Percentiles rank a stretch among this genome's conserved stretches.
Conservation (phyloP, 129 eudicot genomes). For the Saposhnikovia divaricata region DNA sequence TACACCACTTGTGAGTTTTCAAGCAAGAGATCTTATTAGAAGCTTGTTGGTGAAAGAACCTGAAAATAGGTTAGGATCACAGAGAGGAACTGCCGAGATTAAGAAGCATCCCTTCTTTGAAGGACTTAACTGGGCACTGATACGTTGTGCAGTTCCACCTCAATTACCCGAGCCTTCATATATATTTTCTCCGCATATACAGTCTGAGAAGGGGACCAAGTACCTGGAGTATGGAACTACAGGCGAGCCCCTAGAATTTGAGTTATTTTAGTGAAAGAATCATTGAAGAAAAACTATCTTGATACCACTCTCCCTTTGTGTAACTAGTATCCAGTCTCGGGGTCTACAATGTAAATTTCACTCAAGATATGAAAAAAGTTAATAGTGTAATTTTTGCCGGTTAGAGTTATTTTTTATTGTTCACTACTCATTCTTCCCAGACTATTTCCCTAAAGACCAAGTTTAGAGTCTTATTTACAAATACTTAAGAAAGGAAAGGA, state of each 20-base stretch:
- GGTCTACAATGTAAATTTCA: slow-evolving; percentile 14
- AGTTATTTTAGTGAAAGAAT: slow-evolving; percentile 24
- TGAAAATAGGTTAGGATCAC: slow-evolving; percentile 65
- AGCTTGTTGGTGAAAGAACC: slow-evolving; percentile 81
- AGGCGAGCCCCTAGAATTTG: slow-evolving; percentile 65
- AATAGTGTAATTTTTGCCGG: neutral
- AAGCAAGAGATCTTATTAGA: slow-evolving; percentile 80
- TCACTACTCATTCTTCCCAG: neutral
- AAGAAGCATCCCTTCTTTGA: slow-evolving; percentile 91
- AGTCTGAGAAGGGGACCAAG: slow-evolving; percentile 40
- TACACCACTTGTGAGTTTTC: slow-evolving; percentile 73
- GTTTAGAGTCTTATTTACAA: slow-evolving; percentile 32
- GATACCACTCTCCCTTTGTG: slow-evolving; percentile 3
- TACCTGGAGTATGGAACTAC: slow-evolving; percentile 45
- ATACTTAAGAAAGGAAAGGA: slow-evolving; percentile 64
- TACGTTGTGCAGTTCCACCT: slow-evolving; percentile 85
- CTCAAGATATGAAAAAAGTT: slow-evolving; percentile 8
- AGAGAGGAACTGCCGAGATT: slow-evolving; percentile 91
- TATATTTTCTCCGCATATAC: slow-evolving; percentile 15
- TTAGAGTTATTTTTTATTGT: neutral
- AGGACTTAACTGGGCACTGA: slow-evolving; percentile 93
- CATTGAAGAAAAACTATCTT: slow-evolving; percentile 5
- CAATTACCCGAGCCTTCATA: slow-evolving; percentile 61
- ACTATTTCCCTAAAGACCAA: neutral
- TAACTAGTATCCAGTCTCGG: neutral